Base-by-base conservation (phyloP, 352 stramenopile genomes). In the Globisporangium rhizosaccharum region DNA sequence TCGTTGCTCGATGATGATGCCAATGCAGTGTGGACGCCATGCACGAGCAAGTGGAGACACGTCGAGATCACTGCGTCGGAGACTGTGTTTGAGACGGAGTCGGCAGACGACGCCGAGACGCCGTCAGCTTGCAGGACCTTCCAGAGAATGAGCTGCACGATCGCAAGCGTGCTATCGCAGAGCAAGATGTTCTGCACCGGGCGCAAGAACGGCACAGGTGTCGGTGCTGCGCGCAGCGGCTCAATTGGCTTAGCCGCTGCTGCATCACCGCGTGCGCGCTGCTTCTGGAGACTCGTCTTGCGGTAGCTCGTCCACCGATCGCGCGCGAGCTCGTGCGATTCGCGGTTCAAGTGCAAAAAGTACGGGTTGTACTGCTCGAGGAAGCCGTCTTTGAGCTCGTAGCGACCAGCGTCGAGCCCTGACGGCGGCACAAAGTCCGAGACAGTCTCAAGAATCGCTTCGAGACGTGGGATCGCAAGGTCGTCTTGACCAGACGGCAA, bases 301-400 rank as follows among this genome's bases (percentile, higher is more conserved):
- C 85, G 76, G 58, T 87, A 83, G 15, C 63, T 88, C 9, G 85
- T 90, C 79, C 85, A 94, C 50, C 79, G 82, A 72, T 94, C 86
- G 33, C 86, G 84, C 3, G 86, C 86, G 36, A 86, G 56, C 49
- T 95, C 86, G 52, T 95, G 86, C 11, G 80, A 65, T 68, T 95
- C 86, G 23, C 86, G 80, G 47, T 92, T 95, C 14, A 95, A 57
- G 52, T 95, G 86, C 58, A 93, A 57, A 56, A 90, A 93, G 41
- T 95, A 95, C 15, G 86, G 86, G 48, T 95, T 94, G 68, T 93
- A 95, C 30, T 70, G 66, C n/a, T 88, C 81, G 14, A 95, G 66
- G 28, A 86, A 57, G 1, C 76, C 79, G 7, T 85, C 68, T 37
- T 93, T 90, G 28, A 95, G 70, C 53, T 87, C 79, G 44, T 95